Base-by-base conservation (phyloP, 768 basidiomycete species). In the Gelatoporia subvermispora region DNA sequence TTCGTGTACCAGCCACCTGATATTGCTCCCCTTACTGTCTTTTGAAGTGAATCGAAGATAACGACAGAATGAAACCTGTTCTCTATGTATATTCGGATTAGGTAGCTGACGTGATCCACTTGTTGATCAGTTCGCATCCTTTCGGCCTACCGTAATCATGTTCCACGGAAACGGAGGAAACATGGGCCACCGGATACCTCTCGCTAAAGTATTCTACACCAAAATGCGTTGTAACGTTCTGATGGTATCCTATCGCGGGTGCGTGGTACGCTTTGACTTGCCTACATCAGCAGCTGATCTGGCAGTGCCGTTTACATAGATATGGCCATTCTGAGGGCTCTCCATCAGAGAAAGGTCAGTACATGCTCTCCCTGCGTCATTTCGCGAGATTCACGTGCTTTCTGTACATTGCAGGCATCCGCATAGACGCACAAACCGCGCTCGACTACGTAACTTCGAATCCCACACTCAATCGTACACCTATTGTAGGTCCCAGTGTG, bases 161-260 rank as follows among this genome's bases (percentile, higher is more conserved):
- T 92, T 96, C 48, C 94, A 97, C 57, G 95, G 95, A 7, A 90
- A 90, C 58, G 88, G 82, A 0, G 88, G 88, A 13, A 92, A 91
- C 56, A 73, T 82, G 35, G 94, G 95, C 1, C 95, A 98, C 61
- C 79, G 95, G 21, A 78, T 97, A 61, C 95, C 93, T 2, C 71
- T 96, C 22, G 94, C 88, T 0, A 77, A 78, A 43, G 77, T 91
- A 28, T 95, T 97, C 62, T 89, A 78, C 60, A 67, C 80, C 41
- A 79, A 81, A 60, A 83, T 92, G 81, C 76, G 89, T 15, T 96
- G 93, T 65, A 97, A 98, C 61, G 92, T 96, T 3, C 70, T 98
- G 35, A 92, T 97, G 85, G 69, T 95, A 50, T 93, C 88, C 41
- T 99, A 99, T 62, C 72, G 95, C 60, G 93, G 93, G 88, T 90